Evolutionary conservation across 768 basidiomycete genomes (phyloP), one percentile per base, ranked within the genome.

Genomic region (Hypsizygus marmoreus): DNA sequence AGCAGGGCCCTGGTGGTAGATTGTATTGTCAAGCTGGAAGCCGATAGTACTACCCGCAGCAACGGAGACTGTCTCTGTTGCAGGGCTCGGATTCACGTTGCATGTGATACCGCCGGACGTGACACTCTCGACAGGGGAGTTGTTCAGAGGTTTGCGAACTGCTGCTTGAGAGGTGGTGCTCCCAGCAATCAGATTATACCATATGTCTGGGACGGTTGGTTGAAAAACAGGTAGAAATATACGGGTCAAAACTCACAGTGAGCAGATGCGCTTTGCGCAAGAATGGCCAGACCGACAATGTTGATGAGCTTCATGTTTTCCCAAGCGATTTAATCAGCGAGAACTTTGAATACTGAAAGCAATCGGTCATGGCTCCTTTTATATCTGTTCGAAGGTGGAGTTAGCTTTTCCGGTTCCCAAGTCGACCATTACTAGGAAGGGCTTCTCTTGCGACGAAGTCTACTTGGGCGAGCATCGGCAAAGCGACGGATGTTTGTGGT

Each of bases 1-100:
- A 31, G 63, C 58, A n/a, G 62, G 62, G 1, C 63, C 61, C 4
- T 47, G 58, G 31, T 65, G 63, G 38, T 63, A 65, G 22, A 65
- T n/a, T 0, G 55, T 61, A 35, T 63, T 63, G 44, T 62, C 62
- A 13, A 65, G 49, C 19, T 51, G 52, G 55, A 65, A 65, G 11
- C 63, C 60, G 13, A 65, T 41, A 14, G 57, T 53, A 31, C 47
- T 48, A 11, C 63, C 63, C 2, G 62, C 53, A 14, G 63, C 55
- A 13, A 65, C 63, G 12, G 49, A 41, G 17, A 63, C 56, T 6
- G 60, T 59, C 14, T 49, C 49, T 14, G 58, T 51, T 3, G 63
- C 63, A 6, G 55, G 49, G 4, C 35, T 47, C 5, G 54, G 53
- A 33, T 35, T 49, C 25, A 55, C 45, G 43, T 63, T 65, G 49